Conservation (phyloP, 345 rosid genomes). For the Eucalyptus marginata region DNA sequence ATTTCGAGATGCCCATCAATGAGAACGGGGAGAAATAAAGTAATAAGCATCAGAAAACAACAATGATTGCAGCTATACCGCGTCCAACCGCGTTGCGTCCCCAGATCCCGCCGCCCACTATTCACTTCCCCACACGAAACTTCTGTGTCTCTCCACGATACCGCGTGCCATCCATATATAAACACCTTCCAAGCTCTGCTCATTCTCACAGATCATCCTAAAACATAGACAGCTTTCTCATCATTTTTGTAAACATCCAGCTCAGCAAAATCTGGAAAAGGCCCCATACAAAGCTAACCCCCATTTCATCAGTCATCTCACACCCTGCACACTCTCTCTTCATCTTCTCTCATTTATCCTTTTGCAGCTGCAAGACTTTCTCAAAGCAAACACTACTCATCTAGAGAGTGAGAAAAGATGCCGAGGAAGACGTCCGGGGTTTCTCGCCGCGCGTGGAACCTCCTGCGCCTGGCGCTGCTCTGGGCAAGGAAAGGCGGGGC, state of each 20-base stretch:
- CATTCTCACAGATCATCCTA: neutral
- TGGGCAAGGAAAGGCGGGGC: slow-evolving; percentile 74
- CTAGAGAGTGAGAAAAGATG: neutral
- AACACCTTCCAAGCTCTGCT: neutral
- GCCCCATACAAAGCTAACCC: neutral
- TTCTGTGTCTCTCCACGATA: neutral
- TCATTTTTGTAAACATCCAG: neutral
- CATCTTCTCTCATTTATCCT: neutral
- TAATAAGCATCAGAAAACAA: no score
- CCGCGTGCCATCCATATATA: neutral
- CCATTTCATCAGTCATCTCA: no score
- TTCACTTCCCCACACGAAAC: neutral
- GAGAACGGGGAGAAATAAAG: no score
- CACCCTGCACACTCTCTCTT: neutral
- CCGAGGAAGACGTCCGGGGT: neutral
- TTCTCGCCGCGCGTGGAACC: slow-evolving; percentile 32
- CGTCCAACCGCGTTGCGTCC: neutral
- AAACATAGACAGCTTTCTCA: neutral
- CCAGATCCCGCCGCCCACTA: neutral
- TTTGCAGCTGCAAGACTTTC: neutral
- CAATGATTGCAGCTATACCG: neutral
- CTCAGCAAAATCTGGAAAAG: neutral
- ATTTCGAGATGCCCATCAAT: no score
- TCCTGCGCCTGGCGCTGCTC: slow-evolving; percentile 43
- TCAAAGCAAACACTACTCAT: neutral